Base-by-base conservation (phyloP, 768 basidiomycete genomes). In the Hypholoma sublateritium region DNA sequence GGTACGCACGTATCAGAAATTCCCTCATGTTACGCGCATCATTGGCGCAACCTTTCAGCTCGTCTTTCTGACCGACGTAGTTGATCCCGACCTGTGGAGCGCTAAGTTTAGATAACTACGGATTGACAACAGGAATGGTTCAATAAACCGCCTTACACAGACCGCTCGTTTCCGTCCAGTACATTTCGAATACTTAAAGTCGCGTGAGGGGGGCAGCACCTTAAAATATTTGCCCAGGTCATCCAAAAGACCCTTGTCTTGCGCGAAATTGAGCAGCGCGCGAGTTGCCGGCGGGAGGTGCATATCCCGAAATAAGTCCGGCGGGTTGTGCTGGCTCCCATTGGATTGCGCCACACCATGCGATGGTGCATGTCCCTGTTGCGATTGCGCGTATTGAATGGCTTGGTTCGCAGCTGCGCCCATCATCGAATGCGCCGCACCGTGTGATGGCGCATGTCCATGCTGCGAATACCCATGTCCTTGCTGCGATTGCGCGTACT, bases 101-200 rank as follows among this genome's bases (percentile, higher is more conserved):
- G 34, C 12, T 5, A 42, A 50, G 12, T 32, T 21, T 14, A 41
- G 16, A 41, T 4, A 41, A 13, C 13, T 4, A 35, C n/a, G n/a
- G n/a, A 35, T 41, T 55, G 36, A 12, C 22, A 46, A 45, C 8
- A 17, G 35, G 21, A 48, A 25, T 4, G 4, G 25, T 5, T 4
- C 19, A 34, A 25, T 32, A 19, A 46, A 39, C 7, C 45, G 19
- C 70, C 90, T 67, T 69, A 93, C 91, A 60, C 89, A 89, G 17
- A 97, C 75, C 0, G 93, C 95, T 71, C 91, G 95, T 72, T 86
- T 85, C 59, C 73, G 77, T n/a, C 93, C 90, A 1, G 79, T 89
- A 70, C 93, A 95, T 57, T 84, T 87, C 1, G 90, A 92, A 64
- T 87, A 89, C 57, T 82, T 80, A 72, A 89, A 90, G 12, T 60